These are phyloP conservation scores for Theileria sp. DNA, from an alignment of 169 alveolate genomes.

Conservation along the genomic window DNA sequence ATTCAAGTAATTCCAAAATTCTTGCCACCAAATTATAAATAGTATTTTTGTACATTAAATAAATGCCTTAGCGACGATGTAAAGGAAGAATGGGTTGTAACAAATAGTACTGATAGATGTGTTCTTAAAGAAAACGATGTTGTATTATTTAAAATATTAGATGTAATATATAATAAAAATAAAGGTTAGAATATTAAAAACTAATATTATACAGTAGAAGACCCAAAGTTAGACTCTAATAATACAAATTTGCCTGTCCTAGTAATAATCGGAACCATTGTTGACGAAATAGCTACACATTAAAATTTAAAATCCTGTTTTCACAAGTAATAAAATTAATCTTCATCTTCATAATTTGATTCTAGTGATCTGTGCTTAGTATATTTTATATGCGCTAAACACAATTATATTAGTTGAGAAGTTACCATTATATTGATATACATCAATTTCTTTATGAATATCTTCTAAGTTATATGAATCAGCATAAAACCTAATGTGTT, in stretches of 20 bases:
- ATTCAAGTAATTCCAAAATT: slow-evolving; percentile 32
- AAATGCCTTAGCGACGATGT: slow-evolving; percentile 20
- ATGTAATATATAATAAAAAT: slow-evolving; percentile 38
- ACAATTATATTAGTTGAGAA: background rate
- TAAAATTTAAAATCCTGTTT: background rate
- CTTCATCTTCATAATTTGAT: slow-evolving; percentile 1
- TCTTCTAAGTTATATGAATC: slow-evolving; percentile 46
- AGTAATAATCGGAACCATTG: slow-evolving; percentile 20
- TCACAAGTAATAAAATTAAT: background rate
- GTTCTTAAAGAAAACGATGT: slow-evolving; percentile 1
- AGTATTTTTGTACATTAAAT: slow-evolving; percentile 4
- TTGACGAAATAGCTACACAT: background rate
- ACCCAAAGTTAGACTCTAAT: background rate
- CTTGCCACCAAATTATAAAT: slow-evolving; percentile 19
- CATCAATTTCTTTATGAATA: slow-evolving; percentile 50
- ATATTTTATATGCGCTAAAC: slow-evolving; percentile 31
- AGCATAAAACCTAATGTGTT: slow-evolving; percentile 39
- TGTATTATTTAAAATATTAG: slow-evolving; percentile 31
- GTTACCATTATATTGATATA: slow-evolving; percentile 56
- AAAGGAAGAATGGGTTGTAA: slow-evolving; percentile 17
- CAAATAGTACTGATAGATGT: background rate
- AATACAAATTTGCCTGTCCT: slow-evolving; percentile 44
- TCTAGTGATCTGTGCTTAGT: slow-evolving; percentile 39
- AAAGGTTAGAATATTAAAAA: slow-evolving; percentile 18
- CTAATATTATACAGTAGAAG: background rate